phyloP scores from a whole-genome alignment of 2,329 filamentous ascomycete genomes.

The Cladophialophora immunda region DNA sequence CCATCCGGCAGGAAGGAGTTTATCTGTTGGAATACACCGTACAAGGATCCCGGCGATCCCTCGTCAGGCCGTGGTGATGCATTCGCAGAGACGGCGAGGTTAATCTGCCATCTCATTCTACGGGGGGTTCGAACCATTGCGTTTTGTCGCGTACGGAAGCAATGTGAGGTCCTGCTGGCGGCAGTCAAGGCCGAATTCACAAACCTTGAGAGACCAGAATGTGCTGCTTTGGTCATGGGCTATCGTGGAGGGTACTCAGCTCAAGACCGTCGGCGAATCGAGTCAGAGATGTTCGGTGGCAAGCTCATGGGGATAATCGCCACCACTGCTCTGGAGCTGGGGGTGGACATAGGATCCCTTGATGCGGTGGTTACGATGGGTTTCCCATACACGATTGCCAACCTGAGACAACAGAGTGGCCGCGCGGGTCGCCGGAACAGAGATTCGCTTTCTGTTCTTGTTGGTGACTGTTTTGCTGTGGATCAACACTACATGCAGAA shows the following conservation, averaged over 20 bases:
- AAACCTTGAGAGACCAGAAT: slow-evolving; percentile 75
- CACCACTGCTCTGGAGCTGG: slow-evolving; percentile 90
- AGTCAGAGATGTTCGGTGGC: slow-evolving; percentile 96
- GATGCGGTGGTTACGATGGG: slow-evolving; percentile 94
- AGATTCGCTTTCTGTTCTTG: slow-evolving; percentile 87
- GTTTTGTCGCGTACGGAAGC: slow-evolving; percentile 86
- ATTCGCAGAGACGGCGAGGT: slow-evolving; percentile 82
- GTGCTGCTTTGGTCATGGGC: slow-evolving; percentile 84
- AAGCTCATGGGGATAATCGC: slow-evolving; percentile 92
- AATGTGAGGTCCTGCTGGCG: slow-evolving; percentile 84
- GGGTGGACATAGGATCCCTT: slow-evolving; percentile 92
- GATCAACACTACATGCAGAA: slow-evolving; percentile 99
- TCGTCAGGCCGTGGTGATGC: slow-evolving; percentile 85
- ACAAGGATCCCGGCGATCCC: slow-evolving; percentile 86
- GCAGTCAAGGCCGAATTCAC: slow-evolving; percentile 82
- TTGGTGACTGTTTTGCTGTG: slow-evolving; percentile 87
- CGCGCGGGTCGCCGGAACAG: slow-evolving; percentile 91
- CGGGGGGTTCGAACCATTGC: slow-evolving; percentile 91
- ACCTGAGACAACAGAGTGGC: slow-evolving; percentile 92
- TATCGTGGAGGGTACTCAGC: slow-evolving; percentile 96
- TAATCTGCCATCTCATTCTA: slow-evolving; percentile 90
- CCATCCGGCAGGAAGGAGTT: slow-evolving; percentile 94
- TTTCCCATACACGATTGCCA: slow-evolving; percentile 95
- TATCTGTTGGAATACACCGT: slow-evolving; percentile 96
- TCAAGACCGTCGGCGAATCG: slow-evolving; percentile 86